These are phyloP conservation scores for Diaporthe sp. DNA, from an alignment of 2,329 filamentous ascomycete genomes.

Conservation along the genomic window DNA sequence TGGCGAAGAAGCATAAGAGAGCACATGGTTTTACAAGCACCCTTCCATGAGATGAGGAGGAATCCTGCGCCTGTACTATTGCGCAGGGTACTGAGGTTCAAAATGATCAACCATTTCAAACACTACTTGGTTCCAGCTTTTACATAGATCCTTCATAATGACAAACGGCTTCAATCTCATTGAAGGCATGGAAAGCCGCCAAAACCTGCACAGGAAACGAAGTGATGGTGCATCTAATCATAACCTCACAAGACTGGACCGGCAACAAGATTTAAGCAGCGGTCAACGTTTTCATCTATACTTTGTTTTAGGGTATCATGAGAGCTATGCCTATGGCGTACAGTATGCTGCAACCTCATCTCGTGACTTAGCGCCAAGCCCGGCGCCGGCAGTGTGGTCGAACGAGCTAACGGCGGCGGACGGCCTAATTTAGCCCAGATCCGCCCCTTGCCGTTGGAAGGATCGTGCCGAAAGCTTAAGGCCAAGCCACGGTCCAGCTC, in stretches of 20 bases:
- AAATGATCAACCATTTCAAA: neutral
- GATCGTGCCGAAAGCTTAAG: neutral
- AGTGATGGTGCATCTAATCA: neutral
- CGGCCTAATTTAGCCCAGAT: neutral
- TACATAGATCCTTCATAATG: neutral
- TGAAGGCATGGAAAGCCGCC: neutral
- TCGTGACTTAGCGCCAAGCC: constrained; percentile 14
- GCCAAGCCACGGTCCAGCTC: neutral
- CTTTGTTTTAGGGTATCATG: constrained; percentile 27
- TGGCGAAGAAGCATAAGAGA: neutral
- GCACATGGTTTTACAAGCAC: neutral
- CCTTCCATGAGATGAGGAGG: neutral
- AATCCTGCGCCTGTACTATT: no score
- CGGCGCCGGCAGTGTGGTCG: neutral
- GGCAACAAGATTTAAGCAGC: no score
- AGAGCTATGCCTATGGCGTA: constrained; percentile 5
- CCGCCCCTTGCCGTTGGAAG: neutral
- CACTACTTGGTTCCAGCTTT: neutral
- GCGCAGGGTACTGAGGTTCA: neutral
- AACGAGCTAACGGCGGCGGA: neutral
- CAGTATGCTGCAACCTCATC: neutral
- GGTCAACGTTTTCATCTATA: neutral
- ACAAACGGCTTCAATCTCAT: neutral
- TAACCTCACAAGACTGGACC: neutral
- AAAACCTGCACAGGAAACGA: neutral